Evolutionary conservation across 2,329 filamentous ascomycete genomes (phyloP).

Genomic region (Rutstroemia sp.): DNA sequence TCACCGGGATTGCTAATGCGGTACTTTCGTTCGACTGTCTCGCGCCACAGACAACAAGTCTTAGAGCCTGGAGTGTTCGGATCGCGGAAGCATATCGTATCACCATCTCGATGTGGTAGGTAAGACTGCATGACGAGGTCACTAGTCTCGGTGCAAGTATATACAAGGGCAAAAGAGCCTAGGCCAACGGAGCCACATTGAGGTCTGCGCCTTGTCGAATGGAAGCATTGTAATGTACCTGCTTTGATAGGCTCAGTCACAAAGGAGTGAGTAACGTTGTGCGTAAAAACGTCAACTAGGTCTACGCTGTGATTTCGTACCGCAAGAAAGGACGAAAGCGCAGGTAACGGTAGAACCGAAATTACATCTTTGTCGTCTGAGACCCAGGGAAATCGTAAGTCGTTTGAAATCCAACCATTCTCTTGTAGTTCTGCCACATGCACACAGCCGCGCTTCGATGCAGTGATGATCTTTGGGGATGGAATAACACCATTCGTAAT

Average conservation of each 20-base stretch:
- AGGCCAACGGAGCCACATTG: slow-evolving; percentile 50
- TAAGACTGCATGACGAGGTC: slow-evolving; percentile 61
- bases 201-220: slow-evolving; percentile 44
- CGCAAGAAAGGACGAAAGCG: slow-evolving; percentile 52
- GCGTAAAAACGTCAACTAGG: slow-evolving; percentile 52
- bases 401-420: slow-evolving; percentile 42
- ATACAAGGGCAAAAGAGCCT: slow-evolving; percentile 56
- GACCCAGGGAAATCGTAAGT: slow-evolving; percentile 33
- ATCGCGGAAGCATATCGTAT: slow-evolving; percentile 50
- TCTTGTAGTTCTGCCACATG: slow-evolving; percentile 39
- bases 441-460: slow-evolving; percentile 43
- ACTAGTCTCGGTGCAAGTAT: slow-evolving; percentile 50
- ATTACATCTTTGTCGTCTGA: slow-evolving; percentile 39
- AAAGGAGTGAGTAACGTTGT: slow-evolving; percentile 54
- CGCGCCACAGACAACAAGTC: slow-evolving; percentile 43
- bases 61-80: slow-evolving; percentile 33
- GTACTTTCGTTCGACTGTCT: slow-evolving; percentile 44
- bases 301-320: slow-evolving; percentile 50
- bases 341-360: slow-evolving; percentile 51
- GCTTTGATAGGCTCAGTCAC: slow-evolving; percentile 49
- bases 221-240: slow-evolving; percentile 53
- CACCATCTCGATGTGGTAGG: slow-evolving; percentile 43
- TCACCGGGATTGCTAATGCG: slow-evolving; percentile 54
- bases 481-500: slow-evolving; percentile 5
- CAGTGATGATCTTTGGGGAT: slow-evolving; percentile 37